These are phyloP conservation scores for Evernia prunastri DNA, from an alignment of 495 filamentous ascomycete species.

Conservation along the genomic window DNA sequence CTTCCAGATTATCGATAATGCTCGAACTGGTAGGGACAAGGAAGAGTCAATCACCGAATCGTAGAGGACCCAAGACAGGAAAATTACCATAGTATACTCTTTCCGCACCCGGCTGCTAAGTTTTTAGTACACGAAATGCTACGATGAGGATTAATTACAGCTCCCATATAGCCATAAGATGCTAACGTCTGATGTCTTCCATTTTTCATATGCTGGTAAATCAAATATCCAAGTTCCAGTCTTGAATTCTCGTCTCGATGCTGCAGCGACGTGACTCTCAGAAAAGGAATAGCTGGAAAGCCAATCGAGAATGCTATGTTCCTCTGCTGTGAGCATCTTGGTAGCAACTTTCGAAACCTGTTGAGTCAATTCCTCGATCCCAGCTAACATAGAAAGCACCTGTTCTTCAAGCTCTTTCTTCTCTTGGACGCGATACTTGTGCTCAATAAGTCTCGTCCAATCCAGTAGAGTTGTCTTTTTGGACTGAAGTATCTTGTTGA, in stretches of 20 bases:
- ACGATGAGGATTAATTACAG: too few relatives aligned
- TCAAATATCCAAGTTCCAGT: conserved; percentile 14
- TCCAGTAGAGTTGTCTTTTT: background rate
- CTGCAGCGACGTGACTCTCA: conserved; percentile 5
- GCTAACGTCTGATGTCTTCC: conserved; percentile 9
- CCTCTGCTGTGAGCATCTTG: conserved; percentile 1
- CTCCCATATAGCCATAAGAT: conserved; percentile 19
- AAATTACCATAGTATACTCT: too few relatives aligned
- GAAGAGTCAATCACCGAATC: too few relatives aligned
- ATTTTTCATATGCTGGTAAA: background rate
- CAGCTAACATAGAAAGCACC: background rate
- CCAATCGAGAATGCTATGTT: conserved; percentile 12
- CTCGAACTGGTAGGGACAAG: too few relatives aligned
- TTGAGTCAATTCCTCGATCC: background rate
- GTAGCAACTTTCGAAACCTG: background rate
- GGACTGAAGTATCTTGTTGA: background rate
- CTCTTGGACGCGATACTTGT: background rate
- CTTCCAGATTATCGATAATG: too few relatives aligned
- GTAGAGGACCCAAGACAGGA: too few relatives aligned
- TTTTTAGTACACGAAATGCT: too few relatives aligned
- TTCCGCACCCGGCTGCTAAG: too few relatives aligned
- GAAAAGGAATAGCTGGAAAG: background rate
- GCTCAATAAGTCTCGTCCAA: background rate
- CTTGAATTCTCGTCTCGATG: background rate
- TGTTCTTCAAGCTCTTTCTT: too few relatives aligned